phyloP scores from a whole-genome alignment of 1,139 yeast genomes.

The Zhuliangozyma blackwelliae region DNA sequence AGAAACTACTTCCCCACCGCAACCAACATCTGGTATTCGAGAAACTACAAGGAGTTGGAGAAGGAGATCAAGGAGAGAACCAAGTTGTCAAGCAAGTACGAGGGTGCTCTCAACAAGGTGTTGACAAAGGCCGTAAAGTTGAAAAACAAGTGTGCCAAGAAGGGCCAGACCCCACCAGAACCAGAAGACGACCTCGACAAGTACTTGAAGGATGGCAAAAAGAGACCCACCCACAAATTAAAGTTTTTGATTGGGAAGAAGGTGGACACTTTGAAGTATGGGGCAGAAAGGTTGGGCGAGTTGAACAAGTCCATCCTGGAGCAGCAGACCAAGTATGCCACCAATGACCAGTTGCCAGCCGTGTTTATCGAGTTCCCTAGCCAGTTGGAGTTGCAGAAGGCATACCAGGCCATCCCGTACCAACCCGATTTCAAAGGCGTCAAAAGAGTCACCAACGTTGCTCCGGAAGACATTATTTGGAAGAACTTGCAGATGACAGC shows the following conservation, averaged over 20 bases:
- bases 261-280: constrained; percentile 77
- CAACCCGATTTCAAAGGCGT: constrained; percentile 60
- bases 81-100: constrained; percentile 52
- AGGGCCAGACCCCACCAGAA: constrained; percentile 47
- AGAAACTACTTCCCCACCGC: constrained; percentile 59
- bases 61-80: constrained; percentile 54
- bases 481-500: constrained; percentile 53
- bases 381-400: constrained; percentile 84
- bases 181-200: constrained; percentile 58
- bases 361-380: constrained; percentile 84
- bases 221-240: constrained; percentile 64
- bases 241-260: constrained; percentile 67
- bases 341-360: constrained; percentile 55
- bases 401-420: constrained; percentile 74
- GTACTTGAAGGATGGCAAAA: constrained; percentile 51
- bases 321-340: constrained; percentile 48
- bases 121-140: constrained; percentile 54
- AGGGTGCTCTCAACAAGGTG: constrained; percentile 52
- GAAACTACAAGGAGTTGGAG: constrained; percentile 52
- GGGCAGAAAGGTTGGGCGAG: constrained; percentile 61
- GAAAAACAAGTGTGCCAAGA: constrained; percentile 53
- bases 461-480: constrained; percentile 85
- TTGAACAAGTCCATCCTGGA: constrained; percentile 61
- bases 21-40: constrained; percentile 57
- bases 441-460: constrained; percentile 57